Percentiles rank a stretch among this genome's conserved stretches.
Conservation (phyloP, 2,329 filamentous ascomycete species). For the Immersiporthe knoxdaviesiana region DNA sequence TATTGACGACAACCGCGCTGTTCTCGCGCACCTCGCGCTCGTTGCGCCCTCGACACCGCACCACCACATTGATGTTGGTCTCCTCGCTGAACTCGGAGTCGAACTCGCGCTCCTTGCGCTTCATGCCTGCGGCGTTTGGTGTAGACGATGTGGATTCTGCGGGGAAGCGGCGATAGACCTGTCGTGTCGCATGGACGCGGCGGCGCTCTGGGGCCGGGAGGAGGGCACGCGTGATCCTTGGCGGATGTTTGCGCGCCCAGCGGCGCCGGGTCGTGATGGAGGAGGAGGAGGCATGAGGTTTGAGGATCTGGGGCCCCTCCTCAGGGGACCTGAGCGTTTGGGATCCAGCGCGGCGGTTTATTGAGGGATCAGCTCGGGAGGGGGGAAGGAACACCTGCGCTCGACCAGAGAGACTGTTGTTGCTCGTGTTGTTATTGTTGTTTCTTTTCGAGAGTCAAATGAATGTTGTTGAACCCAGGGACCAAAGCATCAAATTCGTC, state of each 20-base stretch:
- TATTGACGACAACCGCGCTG: slow-evolving; percentile 87
- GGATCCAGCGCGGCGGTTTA: slow-evolving; percentile 27
- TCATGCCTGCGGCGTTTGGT: slow-evolving; percentile 61
- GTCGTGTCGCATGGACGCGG: slow-evolving; percentile 39
- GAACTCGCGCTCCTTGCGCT: slow-evolving; percentile 87
- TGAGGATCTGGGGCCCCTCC: slow-evolving; percentile 38
- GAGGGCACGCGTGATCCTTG: slow-evolving; percentile 33
- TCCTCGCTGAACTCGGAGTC: slow-evolving; percentile 71
- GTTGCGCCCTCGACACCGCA: slow-evolving; percentile 89
- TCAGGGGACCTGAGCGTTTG: slow-evolving; percentile 34
- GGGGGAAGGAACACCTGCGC: not conserved
- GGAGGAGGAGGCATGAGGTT: slow-evolving; percentile 33
- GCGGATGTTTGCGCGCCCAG: slow-evolving; percentile 37
- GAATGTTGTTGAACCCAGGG: not conserved
- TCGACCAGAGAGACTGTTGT: not conserved
- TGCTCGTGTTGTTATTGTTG: no score
- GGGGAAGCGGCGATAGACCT: slow-evolving; percentile 65
- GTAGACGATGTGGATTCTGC: slow-evolving; percentile 69
- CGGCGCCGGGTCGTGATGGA: slow-evolving; percentile 30
- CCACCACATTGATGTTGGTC: slow-evolving; percentile 97
- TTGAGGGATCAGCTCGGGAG: not conserved
- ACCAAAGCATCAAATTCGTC: not conserved
- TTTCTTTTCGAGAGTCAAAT: not conserved
- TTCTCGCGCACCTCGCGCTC: slow-evolving; percentile 93
- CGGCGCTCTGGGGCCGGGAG: slow-evolving; percentile 31